These are phyloP conservation scores for Penicillium sp. DNA, from an alignment of 2,329 filamentous ascomycete species.

Conservation along the genomic window DNA sequence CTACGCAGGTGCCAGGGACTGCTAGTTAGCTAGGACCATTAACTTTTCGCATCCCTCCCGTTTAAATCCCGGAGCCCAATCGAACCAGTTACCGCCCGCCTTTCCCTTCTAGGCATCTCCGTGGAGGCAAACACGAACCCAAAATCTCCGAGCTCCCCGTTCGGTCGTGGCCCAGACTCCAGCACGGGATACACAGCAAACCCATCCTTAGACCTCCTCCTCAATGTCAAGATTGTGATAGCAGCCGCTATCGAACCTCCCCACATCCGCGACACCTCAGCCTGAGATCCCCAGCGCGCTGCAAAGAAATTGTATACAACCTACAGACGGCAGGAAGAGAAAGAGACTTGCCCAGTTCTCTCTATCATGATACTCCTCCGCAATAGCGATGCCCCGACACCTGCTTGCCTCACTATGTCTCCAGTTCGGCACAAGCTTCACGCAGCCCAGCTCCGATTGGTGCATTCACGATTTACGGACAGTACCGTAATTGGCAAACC, in stretches of 20 bases:
- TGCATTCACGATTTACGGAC: no score
- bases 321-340: no score
- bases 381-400: no score
- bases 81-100: neutral
- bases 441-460: no score
- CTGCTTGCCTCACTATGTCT: no score
- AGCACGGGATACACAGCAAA: neutral
- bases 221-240: conserved; percentile 1
- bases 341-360: no score
- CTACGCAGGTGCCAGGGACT: neutral
- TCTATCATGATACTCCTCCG: no score
- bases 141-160: neutral
- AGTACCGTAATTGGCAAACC: no score
- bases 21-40: no score
- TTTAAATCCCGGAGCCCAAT: neutral
- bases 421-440: no score
- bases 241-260: neutral
- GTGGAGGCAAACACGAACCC: neutral
- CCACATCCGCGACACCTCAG: neutral
- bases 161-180: neutral
- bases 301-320: neutral
- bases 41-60: no score
- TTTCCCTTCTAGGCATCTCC: neutral
- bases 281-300: neutral
- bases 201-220: neutral